A percentile compares a stretch with the other conserved stretches of the same genome.
These are phyloP conservation scores for Cercospora sesami DNA, from an alignment of 2,329 filamentous ascomycete species.

Conservation along the genomic window DNA sequence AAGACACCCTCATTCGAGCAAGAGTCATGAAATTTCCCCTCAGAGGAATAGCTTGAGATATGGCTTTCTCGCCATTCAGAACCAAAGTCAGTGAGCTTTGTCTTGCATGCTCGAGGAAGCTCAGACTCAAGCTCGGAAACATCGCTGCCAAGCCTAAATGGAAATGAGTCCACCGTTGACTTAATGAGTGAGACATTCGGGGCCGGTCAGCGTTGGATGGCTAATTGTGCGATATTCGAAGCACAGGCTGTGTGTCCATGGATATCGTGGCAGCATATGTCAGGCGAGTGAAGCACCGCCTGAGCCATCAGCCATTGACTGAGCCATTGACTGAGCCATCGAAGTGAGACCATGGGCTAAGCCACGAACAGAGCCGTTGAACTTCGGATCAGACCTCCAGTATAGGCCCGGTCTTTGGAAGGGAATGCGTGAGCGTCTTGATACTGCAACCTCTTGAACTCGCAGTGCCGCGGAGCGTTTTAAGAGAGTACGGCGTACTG, in stretches of 20 bases:
- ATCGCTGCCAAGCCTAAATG: not conserved
- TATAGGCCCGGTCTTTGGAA: no score
- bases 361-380: not conserved
- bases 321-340: not conserved
- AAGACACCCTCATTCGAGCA: not conserved
- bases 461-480: no score
- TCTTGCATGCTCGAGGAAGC: not conserved
- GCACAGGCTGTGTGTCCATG: not conserved
- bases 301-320: not conserved
- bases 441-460: no score
- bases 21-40: not conserved
- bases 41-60: not conserved
- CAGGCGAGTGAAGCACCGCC: not conserved
- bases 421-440: not conserved
- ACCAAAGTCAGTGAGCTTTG: not conserved
- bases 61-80: not conserved
- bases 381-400: no score
- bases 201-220: not conserved
- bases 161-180: not conserved
- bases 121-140: slow-evolving; percentile 1
- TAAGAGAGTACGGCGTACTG: no score
- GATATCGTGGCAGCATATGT: not conserved
- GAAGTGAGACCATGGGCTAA: not conserved
- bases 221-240: not conserved
- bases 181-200: not conserved